Percentiles rank a stretch among this genome's conserved stretches.
Evolutionary conservation across 257 asterid species (phyloP).

Genomic region (Forsythia viridissima): DNA sequence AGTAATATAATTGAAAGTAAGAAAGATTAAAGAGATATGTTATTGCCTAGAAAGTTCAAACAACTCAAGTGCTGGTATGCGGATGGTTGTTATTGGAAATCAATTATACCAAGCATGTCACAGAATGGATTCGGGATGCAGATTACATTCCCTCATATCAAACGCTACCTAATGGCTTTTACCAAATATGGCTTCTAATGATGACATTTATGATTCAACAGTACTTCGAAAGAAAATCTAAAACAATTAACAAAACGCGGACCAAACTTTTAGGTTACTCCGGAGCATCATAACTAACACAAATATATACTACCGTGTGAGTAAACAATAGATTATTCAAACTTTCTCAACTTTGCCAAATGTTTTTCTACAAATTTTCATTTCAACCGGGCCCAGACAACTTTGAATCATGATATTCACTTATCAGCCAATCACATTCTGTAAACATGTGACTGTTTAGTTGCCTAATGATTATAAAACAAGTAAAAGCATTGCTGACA

Average conservation of each 20-base stretch:
- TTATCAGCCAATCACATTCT: conserved; percentile 4
- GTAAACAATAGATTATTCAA: not conserved
- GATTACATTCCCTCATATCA: not conserved
- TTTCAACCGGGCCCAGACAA: not conserved
- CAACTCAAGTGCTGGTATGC: not conserved
- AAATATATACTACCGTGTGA: not conserved
- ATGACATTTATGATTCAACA: conserved; percentile 7
- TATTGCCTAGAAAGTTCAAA: not conserved
- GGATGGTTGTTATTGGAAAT: not conserved
- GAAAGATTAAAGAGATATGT: not conserved
- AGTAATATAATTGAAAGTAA: not conserved
- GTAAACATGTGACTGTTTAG: not conserved
- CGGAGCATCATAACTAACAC: not conserved
- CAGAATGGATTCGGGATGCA: not conserved
- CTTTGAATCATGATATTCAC: conserved; percentile 4
- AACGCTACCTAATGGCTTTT: not conserved
- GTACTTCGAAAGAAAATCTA: not conserved
- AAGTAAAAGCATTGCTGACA: conserved; percentile 1
- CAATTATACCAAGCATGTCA: not conserved
- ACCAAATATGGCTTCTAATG: conserved; percentile 8
- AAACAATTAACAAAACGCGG: conserved; percentile 5
- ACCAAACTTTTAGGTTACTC: not conserved
- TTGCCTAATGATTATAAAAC: not conserved
- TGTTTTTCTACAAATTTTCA: not conserved
- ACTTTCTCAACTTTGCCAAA: not conserved